Conservation (phyloP, 208 protist genomes). For the Crithidia fasciculata region DNA sequence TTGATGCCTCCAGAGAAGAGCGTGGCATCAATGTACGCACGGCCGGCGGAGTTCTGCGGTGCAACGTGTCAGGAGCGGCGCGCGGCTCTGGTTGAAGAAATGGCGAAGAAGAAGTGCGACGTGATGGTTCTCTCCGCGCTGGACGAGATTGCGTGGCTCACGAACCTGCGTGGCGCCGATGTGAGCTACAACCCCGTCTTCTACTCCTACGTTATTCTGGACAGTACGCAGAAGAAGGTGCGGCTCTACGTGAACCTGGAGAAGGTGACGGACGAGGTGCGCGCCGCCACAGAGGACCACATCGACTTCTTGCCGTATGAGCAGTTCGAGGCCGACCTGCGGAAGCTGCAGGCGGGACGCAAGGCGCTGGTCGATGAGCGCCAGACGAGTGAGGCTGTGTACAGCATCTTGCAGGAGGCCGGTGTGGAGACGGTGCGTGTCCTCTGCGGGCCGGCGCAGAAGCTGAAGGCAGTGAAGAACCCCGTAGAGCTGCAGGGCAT, state of each 20-base stretch:
- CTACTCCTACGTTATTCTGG: slow-evolving; percentile 86
- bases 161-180: slow-evolving; percentile 90
- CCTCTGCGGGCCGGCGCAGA: slow-evolving; percentile 69
- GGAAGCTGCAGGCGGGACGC: slow-evolving; percentile 35
- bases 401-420: slow-evolving; percentile 37
- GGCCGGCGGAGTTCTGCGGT: slow-evolving; percentile 77
- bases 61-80: slow-evolving; percentile 61
- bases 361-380: slow-evolving; percentile 70
- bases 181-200: slow-evolving; percentile 93
- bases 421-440: slow-evolving; percentile 48
- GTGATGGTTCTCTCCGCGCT: slow-evolving; percentile 85
- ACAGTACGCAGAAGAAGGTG: slow-evolving; percentile 46
- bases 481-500: slow-evolving; percentile 91
- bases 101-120: slow-evolving; percentile 63
- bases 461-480: slow-evolving; percentile 94
- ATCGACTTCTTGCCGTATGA: slow-evolving; percentile 81
- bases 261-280: slow-evolving; percentile 40
- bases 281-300: slow-evolving; percentile 17
- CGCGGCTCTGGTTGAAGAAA: slow-evolving; percentile 40
- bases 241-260: slow-evolving; percentile 33
- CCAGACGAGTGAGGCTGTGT: slow-evolving; percentile 79
- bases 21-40: slow-evolving; percentile 43
- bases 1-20: slow-evolving; percentile 44
- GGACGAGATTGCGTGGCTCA: slow-evolving; percentile 93
- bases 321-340: slow-evolving; percentile 59